phyloP scores from a whole-genome alignment of 345 rosid species.

The Bruguiera parviflora region DNA sequence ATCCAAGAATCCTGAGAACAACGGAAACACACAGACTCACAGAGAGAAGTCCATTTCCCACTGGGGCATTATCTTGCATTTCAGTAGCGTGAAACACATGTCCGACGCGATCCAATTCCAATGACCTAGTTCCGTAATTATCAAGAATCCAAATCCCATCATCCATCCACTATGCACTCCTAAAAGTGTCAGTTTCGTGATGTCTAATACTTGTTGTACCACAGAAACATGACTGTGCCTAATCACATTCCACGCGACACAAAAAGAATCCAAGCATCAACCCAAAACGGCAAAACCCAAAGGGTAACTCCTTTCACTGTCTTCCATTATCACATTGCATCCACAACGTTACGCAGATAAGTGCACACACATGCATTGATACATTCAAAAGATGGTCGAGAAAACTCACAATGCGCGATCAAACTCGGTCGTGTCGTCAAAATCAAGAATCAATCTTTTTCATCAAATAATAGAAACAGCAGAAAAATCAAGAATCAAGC shows the following conservation, averaged over 20 bases:
- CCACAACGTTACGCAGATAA: background rate
- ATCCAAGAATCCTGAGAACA: too few relatives aligned
- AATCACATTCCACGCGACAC: background rate
- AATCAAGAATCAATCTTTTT: background rate
- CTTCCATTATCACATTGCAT: too few relatives aligned
- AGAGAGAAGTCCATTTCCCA: too few relatives aligned
- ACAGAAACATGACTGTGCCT: constrained; percentile 1
- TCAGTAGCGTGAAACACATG: background rate
- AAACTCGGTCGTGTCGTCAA: background rate
- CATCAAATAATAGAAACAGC: too few relatives aligned
- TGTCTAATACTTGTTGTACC: background rate
- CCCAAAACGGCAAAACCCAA: too few relatives aligned
- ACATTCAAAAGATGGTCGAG: background rate
- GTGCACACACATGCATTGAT: background rate
- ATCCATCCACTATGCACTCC: background rate
- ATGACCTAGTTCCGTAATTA: background rate
- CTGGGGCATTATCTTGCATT: background rate
- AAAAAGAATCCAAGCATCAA: constrained; percentile 1
- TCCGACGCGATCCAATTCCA: background rate
- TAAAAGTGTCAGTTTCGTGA: background rate
- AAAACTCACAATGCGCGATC: background rate
- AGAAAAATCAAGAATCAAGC: background rate
- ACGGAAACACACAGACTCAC: too few relatives aligned
- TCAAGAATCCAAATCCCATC: background rate
- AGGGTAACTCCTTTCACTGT: too few relatives aligned